Percentiles rank a stretch among this genome's conserved stretches.
phyloP scores from a whole-genome alignment of 345 rosid species.

The Aethionema arabicum region DNA sequence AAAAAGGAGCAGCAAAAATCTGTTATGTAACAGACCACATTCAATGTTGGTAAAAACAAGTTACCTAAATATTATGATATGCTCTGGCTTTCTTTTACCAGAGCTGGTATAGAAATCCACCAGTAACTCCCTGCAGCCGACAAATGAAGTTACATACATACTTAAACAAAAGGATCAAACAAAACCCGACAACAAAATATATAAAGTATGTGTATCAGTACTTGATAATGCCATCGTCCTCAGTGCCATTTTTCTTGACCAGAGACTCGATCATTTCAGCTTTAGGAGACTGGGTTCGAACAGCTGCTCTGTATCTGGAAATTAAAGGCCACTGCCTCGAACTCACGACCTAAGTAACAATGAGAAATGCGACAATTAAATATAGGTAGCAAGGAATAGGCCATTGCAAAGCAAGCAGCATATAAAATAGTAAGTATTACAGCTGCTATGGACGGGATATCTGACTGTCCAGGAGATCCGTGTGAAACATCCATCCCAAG shows the following conservation, averaged over 20 bases:
- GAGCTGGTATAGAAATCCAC: slow-evolving; percentile 80
- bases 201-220: slow-evolving; percentile 14
- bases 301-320: slow-evolving; percentile 82
- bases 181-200: not conserved
- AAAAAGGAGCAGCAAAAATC: not conserved
- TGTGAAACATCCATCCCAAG: slow-evolving; percentile 85
- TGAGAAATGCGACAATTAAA: not conserved
- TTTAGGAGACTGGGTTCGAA: slow-evolving; percentile 83
- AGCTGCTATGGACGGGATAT: slow-evolving; percentile 68
- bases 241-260: slow-evolving; percentile 57
- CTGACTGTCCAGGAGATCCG: slow-evolving; percentile 73
- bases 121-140: slow-evolving; percentile 61
- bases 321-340: slow-evolving; percentile 89
- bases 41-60: not conserved
- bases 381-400: slow-evolving; percentile 13
- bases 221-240: slow-evolving; percentile 78
- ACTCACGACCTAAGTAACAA: slow-evolving; percentile 56
- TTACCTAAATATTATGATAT: slow-evolving; percentile 86
- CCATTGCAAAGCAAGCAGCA: slow-evolving; percentile 1
- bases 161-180: not conserved
- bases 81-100: slow-evolving; percentile 80
- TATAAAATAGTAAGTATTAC: slow-evolving; percentile 31
- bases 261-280: slow-evolving; percentile 88
- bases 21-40: not conserved
- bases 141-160: slow-evolving; percentile 1